Base-by-base conservation (phyloP, 2,329 filamentous ascomycete genomes). In the Dothistroma pini region DNA sequence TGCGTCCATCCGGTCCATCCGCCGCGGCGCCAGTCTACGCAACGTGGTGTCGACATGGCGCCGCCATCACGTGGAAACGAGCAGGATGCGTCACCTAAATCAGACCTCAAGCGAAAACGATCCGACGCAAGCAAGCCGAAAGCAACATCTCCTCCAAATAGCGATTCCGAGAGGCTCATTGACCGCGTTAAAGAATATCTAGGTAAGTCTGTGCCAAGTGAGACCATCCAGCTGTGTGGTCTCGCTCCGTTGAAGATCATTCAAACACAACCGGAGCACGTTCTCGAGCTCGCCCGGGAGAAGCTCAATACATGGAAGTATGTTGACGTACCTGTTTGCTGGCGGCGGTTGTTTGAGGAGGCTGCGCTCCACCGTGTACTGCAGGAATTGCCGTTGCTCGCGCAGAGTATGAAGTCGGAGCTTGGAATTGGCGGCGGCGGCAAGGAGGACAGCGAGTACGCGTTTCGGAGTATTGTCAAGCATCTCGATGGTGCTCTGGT, bases 401-500 rank as follows among this genome's bases (percentile, higher is more conserved):
- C n/a, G n/a, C 9, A 47, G 44, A 34, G 21, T 11, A 56, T 32
- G 29, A 25, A 29, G 19, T 16, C 3, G 21, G 14, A 35, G 16
- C n/a, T 21, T 19, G 58, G 14, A 19, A 29, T 16, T 59, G 57
- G 55, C 51, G 19, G n/a, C 25, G 12, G 31, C 11, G 21, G n/a
- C 51, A 35, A 32, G n/a, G 25, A 21, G 7, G 25, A 35, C 14
- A 19, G 31, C 11, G 22, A 53, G 22, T 12, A 32, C 19, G n/a
- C 31, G 34, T 31, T 53, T 21, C 19, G 8, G 22, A 53, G 25
- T 32, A 19, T 89, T 1, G 83, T 96, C 35, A 81, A 82, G 57
- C 76, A 82, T 1, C 80, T 97, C 1, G 93, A 97, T 69, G 86
- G 87, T 73, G 87, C 89, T 0, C 75, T 96, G 50, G 90, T 96